Base-by-base conservation (phyloP, 2,329 filamentous ascomycete species). In the Corniculantispora saksenae region DNA sequence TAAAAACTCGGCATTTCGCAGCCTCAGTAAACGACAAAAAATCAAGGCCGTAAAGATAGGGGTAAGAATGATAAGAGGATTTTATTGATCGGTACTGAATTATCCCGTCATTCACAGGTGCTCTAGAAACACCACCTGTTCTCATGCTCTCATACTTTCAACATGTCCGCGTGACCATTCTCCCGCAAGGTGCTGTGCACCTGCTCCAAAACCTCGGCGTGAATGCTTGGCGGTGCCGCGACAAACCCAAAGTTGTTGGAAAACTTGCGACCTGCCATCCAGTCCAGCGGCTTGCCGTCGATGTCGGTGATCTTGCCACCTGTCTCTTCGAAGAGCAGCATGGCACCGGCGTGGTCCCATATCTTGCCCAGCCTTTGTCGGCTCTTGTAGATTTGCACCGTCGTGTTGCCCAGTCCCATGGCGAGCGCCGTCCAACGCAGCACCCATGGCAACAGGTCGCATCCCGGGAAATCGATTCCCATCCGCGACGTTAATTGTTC, bases 171-270 rank as follows among this genome's bases (percentile, higher is more conserved):
- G 25, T 72, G 72, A 0, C 72, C 68, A 58, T 81, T 71, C 25
- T 79, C 75, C 27, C 63, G 76, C 69, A 97, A 80, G n/a, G 97
- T 93, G 67, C 88, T 85, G 76, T 91, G 91, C 2, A 98, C 94
- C 6, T 86, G 91, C 69, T 87, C 83, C 64, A 86, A 70, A 1
- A 87, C 81, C 2, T 68, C 61, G 0, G 50, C 76, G 66, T 87
- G 84, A 8, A 82, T 59, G 6, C 71, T 72, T 21, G 67, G 73
- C 9, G 84, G 81, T 1, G 84, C 84, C 0, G 83, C 85, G 5
- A 87, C 80, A 53, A 87, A 86, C 1, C 85, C 85, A 71, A 81
- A 84, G 72, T 88, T 88, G 4, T 68, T 73, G 10, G 70, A 73
- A 74, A 87, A 77, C 69, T 78, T 79, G 63, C 85, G 78, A 0